A percentile compares a stretch with the other conserved stretches of the same genome.
Conservation (phyloP, 2,329 filamentous ascomycete species). For the Arthrobotrys musiformis region DNA sequence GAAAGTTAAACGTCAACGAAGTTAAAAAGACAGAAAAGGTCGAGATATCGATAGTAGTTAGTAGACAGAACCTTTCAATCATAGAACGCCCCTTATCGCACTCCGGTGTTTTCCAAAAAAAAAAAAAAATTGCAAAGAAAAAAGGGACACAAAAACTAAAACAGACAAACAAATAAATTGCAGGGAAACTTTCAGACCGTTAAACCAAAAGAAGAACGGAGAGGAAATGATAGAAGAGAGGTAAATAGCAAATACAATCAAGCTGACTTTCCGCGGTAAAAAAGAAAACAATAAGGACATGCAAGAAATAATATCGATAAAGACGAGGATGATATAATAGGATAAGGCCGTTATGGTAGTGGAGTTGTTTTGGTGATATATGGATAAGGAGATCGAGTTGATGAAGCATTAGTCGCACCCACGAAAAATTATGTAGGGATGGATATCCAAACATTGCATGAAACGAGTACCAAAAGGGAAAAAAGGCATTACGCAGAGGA, state of each 20-base stretch:
- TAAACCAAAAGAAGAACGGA: not conserved
- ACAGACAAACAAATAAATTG: not conserved
- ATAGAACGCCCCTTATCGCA: slow-evolving; percentile 42
- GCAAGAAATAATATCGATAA: slow-evolving; percentile 14
- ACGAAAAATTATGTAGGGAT: slow-evolving; percentile 17
- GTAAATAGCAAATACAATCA: slow-evolving; percentile 2
- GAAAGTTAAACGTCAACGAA: slow-evolving; percentile 11
- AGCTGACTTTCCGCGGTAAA: slow-evolving; percentile 2
- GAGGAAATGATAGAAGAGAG: not conserved
- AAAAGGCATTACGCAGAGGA: not conserved
- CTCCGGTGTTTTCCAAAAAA: slow-evolving; percentile 43
- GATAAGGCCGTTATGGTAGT: slow-evolving; percentile 49
- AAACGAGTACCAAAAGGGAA: not conserved
- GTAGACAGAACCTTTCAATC: slow-evolving; percentile 36
- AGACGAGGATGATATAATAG: slow-evolving; percentile 4
- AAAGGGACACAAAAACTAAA: not conserved
- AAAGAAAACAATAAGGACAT: slow-evolving; percentile 13
- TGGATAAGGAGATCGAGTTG: not conserved
- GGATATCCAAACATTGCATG: not conserved
- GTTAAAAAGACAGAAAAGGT: slow-evolving; percentile 24
- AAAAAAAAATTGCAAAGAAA: slow-evolving; percentile 5
- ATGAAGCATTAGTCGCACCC: slow-evolving; percentile 15
- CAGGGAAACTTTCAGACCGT: slow-evolving; percentile 3
- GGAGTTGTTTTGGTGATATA: slow-evolving; percentile 48
- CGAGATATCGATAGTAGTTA: slow-evolving; percentile 7